Conservation (phyloP, 768 basidiomycete genomes). For the Tricholoma sp. region DNA sequence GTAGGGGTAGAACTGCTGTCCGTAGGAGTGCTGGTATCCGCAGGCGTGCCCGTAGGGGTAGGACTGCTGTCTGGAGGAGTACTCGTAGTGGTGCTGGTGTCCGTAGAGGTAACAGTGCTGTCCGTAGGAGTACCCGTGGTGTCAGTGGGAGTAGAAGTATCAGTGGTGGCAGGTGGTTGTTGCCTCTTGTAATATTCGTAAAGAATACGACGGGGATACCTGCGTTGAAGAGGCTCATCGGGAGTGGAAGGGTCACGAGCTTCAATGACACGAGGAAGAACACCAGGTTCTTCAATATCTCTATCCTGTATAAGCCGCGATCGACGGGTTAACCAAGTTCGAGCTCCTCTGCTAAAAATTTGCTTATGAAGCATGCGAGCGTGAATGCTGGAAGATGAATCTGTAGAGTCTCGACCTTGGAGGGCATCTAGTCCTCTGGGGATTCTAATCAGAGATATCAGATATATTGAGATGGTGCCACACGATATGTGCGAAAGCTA, state of each 20-base stretch:
- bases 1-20: background rate
- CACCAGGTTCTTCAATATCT: conserved; percentile 17
- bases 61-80: background rate
- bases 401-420: conserved; percentile 21
- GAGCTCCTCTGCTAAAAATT: conserved; percentile 16
- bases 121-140: background rate
- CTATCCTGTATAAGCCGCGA: conserved; percentile 19
- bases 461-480: background rate
- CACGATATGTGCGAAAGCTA: background rate
- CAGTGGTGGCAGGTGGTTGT: background rate
- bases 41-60: background rate
- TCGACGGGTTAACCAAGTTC: conserved; percentile 19
- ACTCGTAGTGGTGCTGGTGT: too few species aligned
- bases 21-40: background rate
- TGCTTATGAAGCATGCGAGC: conserved; percentile 26
- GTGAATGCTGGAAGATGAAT: conserved; percentile 19
- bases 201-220: conserved; percentile 13
- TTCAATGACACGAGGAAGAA: conserved; percentile 20
- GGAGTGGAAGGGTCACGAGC: conserved; percentile 15
- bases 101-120: too few species aligned
- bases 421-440: conserved; percentile 20
- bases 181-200: background rate
- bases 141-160: background rate
- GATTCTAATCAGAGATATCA: conserved; percentile 17
- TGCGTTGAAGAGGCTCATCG: conserved; percentile 4